A percentile compares a stretch with the other conserved stretches of the same genome.
These are phyloP conservation scores for Tetrapisispora pingtungensis DNA, from an alignment of 805 yeast species.

Conservation along the genomic window DNA sequence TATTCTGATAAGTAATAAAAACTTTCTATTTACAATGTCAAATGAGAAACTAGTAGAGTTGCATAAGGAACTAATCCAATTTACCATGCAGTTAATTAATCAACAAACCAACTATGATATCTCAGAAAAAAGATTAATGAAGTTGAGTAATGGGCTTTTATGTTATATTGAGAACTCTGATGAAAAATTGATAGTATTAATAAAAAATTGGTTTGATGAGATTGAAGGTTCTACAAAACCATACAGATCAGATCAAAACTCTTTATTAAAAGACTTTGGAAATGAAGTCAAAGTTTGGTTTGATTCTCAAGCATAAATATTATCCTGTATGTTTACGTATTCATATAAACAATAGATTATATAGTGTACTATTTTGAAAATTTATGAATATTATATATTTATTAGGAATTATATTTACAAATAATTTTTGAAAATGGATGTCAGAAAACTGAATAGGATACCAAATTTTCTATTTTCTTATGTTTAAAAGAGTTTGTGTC, in stretches of 20 bases:
- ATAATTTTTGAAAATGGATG: not conserved
- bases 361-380: not conserved
- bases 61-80: slow-evolving; percentile 15
- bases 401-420: not conserved
- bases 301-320: not conserved
- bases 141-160: slow-evolving; percentile 25
- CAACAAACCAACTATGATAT: slow-evolving; percentile 10
- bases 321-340: not conserved
- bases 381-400: not conserved
- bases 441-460: not conserved
- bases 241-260: slow-evolving; percentile 1
- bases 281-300: slow-evolving; percentile 9
- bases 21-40: slow-evolving; percentile 17
- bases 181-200: slow-evolving; percentile 11
- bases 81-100: slow-evolving; percentile 10
- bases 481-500: too few relatives aligned
- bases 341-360: too few relatives aligned
- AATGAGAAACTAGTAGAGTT: slow-evolving; percentile 19
- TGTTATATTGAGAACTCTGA: slow-evolving; percentile 21
- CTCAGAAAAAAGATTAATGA: slow-evolving; percentile 22
- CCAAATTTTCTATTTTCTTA: not conserved
- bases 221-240: slow-evolving; percentile 5
- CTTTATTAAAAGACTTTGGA: slow-evolving; percentile 17
- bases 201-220: slow-evolving; percentile 24
- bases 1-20: not conserved